Percentiles rank a stretch among this genome's conserved stretches.
Evolutionary conservation across 2,329 filamentous ascomycete genomes (phyloP).

Genomic region (Shiraia bambusicola): DNA sequence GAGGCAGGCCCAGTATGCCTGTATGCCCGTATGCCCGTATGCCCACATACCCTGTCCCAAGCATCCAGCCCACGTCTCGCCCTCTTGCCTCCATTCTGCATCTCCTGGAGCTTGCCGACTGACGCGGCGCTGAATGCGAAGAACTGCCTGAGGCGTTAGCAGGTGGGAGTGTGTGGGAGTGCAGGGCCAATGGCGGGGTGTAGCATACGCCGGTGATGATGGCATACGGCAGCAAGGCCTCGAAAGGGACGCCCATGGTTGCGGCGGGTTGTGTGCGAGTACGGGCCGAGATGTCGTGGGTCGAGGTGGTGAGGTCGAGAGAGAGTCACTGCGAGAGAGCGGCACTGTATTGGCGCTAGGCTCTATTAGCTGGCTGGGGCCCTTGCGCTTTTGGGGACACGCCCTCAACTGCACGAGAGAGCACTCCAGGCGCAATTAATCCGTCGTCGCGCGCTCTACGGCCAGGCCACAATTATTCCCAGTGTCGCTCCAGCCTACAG

Average conservation of each 20-base stretch:
- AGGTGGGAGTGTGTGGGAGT: too few species aligned
- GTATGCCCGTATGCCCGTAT: too few species aligned
- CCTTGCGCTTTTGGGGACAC: conserved; percentile 6
- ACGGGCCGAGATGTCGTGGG: conserved; percentile 20
- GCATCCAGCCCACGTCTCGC: conserved; percentile 60
- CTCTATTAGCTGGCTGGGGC: conserved; percentile 10
- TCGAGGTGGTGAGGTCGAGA: conserved; percentile 14
- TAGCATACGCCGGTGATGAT: conserved; percentile 61
- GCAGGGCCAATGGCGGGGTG: conserved; percentile 10
- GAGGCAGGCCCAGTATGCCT: conserved; percentile 11
- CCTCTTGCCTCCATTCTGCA: conserved; percentile 65
- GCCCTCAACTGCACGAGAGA: conserved; percentile 30
- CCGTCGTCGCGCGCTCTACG: conserved; percentile 31
- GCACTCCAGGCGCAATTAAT: conserved; percentile 28
- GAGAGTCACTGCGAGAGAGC: conserved; percentile 8
- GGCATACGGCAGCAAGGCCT: conserved; percentile 64
- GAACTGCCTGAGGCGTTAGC: conserved; percentile 51
- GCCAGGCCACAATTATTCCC: conserved; percentile 25
- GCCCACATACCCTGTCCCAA: conserved; percentile 62
- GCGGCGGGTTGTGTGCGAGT: conserved; percentile 26
- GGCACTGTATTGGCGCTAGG: conserved; percentile 14
- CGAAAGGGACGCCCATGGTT: conserved; percentile 67
- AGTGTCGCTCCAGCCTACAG: conserved; percentile 37
- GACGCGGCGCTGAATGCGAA: conserved; percentile 62
- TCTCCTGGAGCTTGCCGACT: conserved; percentile 59